Base-by-base conservation (phyloP, 2,329 filamentous ascomycete genomes). In the Simplicillium aogashimaense region DNA sequence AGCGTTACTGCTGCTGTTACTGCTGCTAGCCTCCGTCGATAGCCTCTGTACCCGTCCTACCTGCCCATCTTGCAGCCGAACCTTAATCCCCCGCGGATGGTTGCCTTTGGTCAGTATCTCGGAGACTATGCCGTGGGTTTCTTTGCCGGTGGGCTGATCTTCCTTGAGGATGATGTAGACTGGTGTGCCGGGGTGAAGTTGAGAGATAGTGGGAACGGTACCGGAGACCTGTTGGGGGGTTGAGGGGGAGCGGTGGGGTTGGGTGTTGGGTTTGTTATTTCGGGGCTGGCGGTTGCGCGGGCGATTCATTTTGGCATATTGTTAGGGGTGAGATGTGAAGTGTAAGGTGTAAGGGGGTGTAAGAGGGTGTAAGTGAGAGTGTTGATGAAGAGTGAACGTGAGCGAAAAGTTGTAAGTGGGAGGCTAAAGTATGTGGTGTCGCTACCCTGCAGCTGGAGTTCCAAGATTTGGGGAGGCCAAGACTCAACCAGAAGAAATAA, bases 61-160 rank as follows among this genome's bases (percentile, higher is more conserved):
- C 18, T 81, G 70, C 1, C 84, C 84, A 55, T 85, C 82, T 2
- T 65, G 62, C 6, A 90, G 66, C 3, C 84, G 75, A 17, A 89
- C 83, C 58, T 89, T 90, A 63, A 89, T 85, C 29, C 85, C 85
- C 9, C 82, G 72, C 3, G 83, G 82, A 51, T 90, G 85, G 49
- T 89, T 76, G 18, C 83, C 82, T 1, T 74, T 67, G 2, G 84
- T 89, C 36, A 90, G 66, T 0, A 89, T 58, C 35, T 86, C 75
- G 39, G 71, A 69, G 1, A 90, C 76, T 5, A 69, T 59, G 17
- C 85, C 85, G 35, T 69, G 65, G 1, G 86, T 83, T 50, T 86
- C 78, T 35, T 73, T 72, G 7, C 84, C 85, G 0, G 83, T 87
- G 1, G 74, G 74, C 55, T 90, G 85, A 58, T 90, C 84, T 45